Conservation (phyloP, 148 eudicot species). For the Chenopodium suecicum region DNA sequence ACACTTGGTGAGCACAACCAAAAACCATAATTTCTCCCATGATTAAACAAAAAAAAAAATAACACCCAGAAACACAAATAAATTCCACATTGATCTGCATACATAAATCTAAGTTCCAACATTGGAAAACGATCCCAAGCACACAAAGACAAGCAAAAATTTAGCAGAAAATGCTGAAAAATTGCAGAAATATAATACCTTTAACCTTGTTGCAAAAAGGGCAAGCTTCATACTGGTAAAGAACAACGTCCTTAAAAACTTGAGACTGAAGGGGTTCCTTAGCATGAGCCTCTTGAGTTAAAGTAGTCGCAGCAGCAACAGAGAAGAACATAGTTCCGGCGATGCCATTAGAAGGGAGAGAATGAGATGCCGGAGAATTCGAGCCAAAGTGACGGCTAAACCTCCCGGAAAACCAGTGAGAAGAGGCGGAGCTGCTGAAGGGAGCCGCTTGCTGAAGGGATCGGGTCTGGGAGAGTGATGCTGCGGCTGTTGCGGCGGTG, state of each 20-base stretch:
- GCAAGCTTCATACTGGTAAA: slow-evolving; percentile 96
- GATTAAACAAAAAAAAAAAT: not conserved
- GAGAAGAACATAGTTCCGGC: slow-evolving; percentile 49
- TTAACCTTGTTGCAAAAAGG: slow-evolving; percentile 97
- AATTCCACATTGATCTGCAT: not conserved
- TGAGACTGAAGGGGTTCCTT: slow-evolving; percentile 40
- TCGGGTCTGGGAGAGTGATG: not conserved
- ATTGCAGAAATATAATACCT: slow-evolving; percentile 36
- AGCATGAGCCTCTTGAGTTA: slow-evolving; percentile 47
- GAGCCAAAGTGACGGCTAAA: not conserved
- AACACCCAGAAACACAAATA: not conserved
- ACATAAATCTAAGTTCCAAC: not conserved
- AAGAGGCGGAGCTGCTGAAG: not conserved
- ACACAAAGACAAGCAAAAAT: not conserved
- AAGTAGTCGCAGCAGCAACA: slow-evolving; percentile 32
- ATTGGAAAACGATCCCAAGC: too few relatives aligned
- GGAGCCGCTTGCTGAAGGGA: slow-evolving; percentile 14
- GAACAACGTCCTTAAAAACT: slow-evolving; percentile 61
- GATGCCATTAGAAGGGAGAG: slow-evolving; percentile 23
- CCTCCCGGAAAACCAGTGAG: not conserved
- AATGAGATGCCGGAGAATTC: slow-evolving; percentile 20
- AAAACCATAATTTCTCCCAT: not conserved
- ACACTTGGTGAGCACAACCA: slow-evolving; percentile 19
- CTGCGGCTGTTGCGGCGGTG: slow-evolving; percentile 10
- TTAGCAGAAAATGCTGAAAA: not conserved